Evolutionary conservation across 2,329 filamentous ascomycete species (phyloP), one percentile per base, ranked within the genome.

Genomic region (Stachybotrys echinatus): DNA sequence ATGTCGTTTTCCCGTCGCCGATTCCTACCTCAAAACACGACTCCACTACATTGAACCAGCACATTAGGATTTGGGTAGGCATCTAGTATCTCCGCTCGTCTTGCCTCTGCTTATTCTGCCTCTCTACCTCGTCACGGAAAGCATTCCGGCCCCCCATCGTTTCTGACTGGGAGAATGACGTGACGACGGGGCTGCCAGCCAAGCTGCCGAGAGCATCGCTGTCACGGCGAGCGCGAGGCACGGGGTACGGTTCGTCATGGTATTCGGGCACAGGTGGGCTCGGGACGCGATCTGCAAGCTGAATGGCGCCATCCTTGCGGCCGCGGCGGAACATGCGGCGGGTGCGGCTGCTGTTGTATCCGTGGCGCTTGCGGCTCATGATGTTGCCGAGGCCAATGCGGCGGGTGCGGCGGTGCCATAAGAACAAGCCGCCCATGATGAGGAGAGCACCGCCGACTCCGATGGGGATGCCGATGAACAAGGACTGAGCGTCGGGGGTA

Each of bases 361-460:
- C 73, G 54, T 69, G 59, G 27, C 70, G 64, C 40, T 56, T 55
- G 47, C 75, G 72, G 56, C 73, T 67, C 71, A 80, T 76, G 64
- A 81, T 66, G 58, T 74, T 77, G 48, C 75, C 77, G 44, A 83
- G 59, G 5, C 67, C 65, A 52, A 83, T 78, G 52, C 62, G 62
- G 50, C 79, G 73, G n/a, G 69, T 64, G 58, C 74, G 71, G 49
- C 72, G 69, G 64, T 81, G 79, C 72, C 74, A 81, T 71, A 85
- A 48, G 68, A 76, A 72, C 65, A 83, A 61, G 65, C 84, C 71
- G 67, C 84, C 42, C 57, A 81, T 52, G 54, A 77, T 67, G 45
- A 81, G 52, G 40, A 68, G 45, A 48, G 79, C 64, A 58, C 74
- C 68, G 46, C 72, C 74, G n/a, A 79, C 63, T 19, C 77, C 66